Evolutionary conservation across 768 basidiomycete species (phyloP), one percentile per base, ranked within the genome.

Genomic region (Termitomyces sp.): DNA sequence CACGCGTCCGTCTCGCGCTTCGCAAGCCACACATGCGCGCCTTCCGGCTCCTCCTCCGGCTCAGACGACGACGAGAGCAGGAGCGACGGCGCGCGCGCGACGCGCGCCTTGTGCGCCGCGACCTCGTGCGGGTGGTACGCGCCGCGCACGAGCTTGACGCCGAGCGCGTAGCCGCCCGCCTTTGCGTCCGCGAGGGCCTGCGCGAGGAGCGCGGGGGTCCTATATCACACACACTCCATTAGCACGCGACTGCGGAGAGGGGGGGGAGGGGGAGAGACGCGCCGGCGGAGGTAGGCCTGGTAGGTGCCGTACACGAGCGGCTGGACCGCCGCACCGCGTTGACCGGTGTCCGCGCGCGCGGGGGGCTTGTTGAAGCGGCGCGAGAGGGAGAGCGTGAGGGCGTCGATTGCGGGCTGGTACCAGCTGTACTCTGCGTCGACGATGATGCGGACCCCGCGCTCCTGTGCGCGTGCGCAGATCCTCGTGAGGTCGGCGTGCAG

Each of bases 101-200:
- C 61, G 59, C 34, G 58, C 12, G 58, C 58, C 16, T 50, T 24
- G 51, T 84, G 78, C 2, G 83, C 83, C 5, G 78, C 73, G 28
- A 81, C 60, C 66, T 97, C 94, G 57, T 89, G 82, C 0, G 84
- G 78, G 65, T 94, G 92, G 70, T 98, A 98, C 2, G 94, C 94
- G 0, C 94, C 94, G 24, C 94, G 84, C 31, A 97, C 94, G 49
- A 98, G 87, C 71, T 97, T 98, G 55, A 93, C 85, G 10, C 94
- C 94, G 0, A 96, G 79, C 0, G 88, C 77, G 67, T 91, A 96
- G 37, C 81, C 77, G 60, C 86, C 76, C 51, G 68, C 69, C 60
- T 81, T 76, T 4, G 94, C 89, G 51, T 90, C 87, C 15, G 71
- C 72, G 46, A 95, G 73, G 37, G 84, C 81, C 20, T 83, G 82